Base-by-base conservation (phyloP, 2,329 filamentous ascomycete genomes). In the Colletotrichum liaoningense region DNA sequence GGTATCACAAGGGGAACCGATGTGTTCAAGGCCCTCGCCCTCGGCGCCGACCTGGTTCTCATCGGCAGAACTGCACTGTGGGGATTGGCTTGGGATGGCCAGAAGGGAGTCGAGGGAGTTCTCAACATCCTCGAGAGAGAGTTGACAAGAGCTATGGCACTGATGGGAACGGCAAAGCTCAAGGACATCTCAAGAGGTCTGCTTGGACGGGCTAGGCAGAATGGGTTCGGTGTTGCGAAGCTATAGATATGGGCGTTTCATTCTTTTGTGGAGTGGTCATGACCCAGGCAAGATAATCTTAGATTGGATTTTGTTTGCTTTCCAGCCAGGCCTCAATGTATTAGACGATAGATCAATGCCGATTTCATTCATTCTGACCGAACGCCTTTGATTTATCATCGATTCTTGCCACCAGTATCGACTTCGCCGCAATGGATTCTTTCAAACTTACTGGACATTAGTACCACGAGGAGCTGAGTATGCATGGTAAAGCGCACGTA, bases 51-150 rank as follows among this genome's bases (percentile, higher is more conserved):
- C n/a, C 55, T 69, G 22, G 56, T 65, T 28, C 55, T 76, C 16
- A 63, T 74, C 12, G 73, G 73, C 14, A 42, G 73, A 5, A 72
- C 73, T 3, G 73, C 69, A 5, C 33, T 74, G 33, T 74, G 73
- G 73, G 73, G 73, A 2, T 59, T 74, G 14, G 66, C 71, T 0
- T 76, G 75, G 64, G 72, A 75, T 24, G 75, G 75, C 0, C 69
- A 72, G 24, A 69, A 67, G 42, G 75, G 75, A 1, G 72, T 76
- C 1, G 72, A 78, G 42, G 60, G 63, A 5, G 73, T 74, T 12
- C 60, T 74, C 8, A 52, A 74, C 24, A 74, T 74, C 22, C 55
- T 74, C 1, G 69, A 73, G 30, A 30, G 69, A 4, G 73, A 74
- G 49, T 60, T 74, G 30, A 35, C 63, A 16, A 52, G 72, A 30